Evolutionary conservation across 225 moss, liverwort and hornwort genomes (phyloP), one percentile per base, ranked within the genome.

Genomic region (Polytrichum formosum): DNA sequence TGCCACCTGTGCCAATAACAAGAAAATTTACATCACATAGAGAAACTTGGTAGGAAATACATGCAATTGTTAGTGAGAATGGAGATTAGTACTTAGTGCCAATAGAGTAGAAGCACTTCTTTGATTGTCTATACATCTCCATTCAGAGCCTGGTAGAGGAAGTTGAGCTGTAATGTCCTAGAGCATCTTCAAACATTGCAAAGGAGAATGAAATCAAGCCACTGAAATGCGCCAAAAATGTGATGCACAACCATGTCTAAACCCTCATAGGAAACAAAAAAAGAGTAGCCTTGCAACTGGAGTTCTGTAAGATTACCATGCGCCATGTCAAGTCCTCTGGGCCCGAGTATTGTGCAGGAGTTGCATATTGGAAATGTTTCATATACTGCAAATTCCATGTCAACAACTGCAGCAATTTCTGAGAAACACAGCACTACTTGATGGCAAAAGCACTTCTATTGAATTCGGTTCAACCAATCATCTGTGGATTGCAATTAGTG

Each of bases 281-380:
- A 5, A 21, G 4, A 21, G 5, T 7, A 10, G 1, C 9, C 20
- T 13, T 69, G 28, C 20, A 56, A 28, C 18, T 59, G 8, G 20
- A 29, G 13, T 21, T 28, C 31, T 17, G 22, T 16, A 23, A 31
- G 8, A 77, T 64, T 71, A 86, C 86, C 82, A 75, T 80, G 26
- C 77, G 77, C 86, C 86, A 86, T 4, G 77, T 53, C 54, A 86
- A 28, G 5, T 86, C 86, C 63, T 86, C 82, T 21, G 82, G 82
- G 6, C 86, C 82, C n/a, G 71, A 54, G 21, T 68, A 73, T 46
- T 80, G 82, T 64, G 86, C 80, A 19, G 86, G 86, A 71, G 82
- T 61, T 56, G 75, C 28, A 21, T 72, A 82, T 19, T 75, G 77
- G 28, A 83, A 65, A 71, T 86, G 78, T 22, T 65, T 78, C 8